Conservation (phyloP, 2,329 filamentous ascomycete species). For the Cladosporium velox region DNA sequence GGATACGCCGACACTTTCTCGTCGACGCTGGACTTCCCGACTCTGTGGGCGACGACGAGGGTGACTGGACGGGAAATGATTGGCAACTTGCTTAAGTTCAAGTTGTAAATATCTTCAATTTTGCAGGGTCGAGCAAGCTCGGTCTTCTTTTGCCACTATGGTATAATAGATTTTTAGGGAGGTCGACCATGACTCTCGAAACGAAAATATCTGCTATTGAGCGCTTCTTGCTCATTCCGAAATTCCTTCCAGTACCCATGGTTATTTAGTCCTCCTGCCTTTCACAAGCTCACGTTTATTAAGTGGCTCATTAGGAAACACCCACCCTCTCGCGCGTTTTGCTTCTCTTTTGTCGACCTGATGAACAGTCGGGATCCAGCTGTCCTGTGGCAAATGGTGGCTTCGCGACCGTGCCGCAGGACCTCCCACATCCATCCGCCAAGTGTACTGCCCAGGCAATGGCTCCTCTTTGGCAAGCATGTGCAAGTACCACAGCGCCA, state of each 20-base stretch:
- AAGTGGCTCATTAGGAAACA: slow-evolving; percentile 72
- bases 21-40: slow-evolving; percentile 82
- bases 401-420: slow-evolving; percentile 71
- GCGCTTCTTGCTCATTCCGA: not conserved
- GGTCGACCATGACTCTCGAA: not conserved
- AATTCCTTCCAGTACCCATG: not conserved
- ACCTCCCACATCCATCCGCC: slow-evolving; percentile 72
- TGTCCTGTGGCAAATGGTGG: slow-evolving; percentile 69
- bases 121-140: not conserved
- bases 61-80: slow-evolving; percentile 78
- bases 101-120: slow-evolving; percentile 56
- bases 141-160: not conserved
- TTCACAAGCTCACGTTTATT: slow-evolving; percentile 71
- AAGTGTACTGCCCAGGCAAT: slow-evolving; percentile 60
- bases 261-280: slow-evolving; percentile 39
- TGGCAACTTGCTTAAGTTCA: slow-evolving; percentile 67
- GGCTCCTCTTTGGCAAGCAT: slow-evolving; percentile 67
- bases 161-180: not conserved
- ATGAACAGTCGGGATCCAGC: slow-evolving; percentile 75
- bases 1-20: slow-evolving; percentile 79
- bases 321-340: slow-evolving; percentile 73
- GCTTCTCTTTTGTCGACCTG: slow-evolving; percentile 74
- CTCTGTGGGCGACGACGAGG: slow-evolving; percentile 74
- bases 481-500: slow-evolving; percentile 77
- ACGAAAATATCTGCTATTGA: not conserved